Percentiles rank a stretch among this genome's conserved stretches.
These are phyloP conservation scores for Tolypocladium ophioglossoides DNA, from an alignment of 2,329 filamentous ascomycete species.

Conservation along the genomic window DNA sequence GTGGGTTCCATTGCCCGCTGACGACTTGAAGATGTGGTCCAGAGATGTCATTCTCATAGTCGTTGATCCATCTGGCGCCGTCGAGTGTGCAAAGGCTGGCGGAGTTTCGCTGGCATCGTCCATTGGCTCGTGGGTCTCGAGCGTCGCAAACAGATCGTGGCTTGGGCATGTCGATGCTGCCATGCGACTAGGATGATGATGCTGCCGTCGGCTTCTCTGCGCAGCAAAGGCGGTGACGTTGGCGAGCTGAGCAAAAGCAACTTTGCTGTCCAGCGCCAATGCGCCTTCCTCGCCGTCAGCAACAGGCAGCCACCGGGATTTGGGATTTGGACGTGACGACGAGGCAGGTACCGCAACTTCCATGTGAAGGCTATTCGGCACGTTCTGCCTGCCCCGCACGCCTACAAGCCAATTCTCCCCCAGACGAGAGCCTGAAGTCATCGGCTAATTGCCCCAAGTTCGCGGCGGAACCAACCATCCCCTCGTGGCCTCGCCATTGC, in stretches of 20 bases:
- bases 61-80: too few species aligned
- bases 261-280: not conserved
- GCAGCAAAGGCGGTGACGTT: not conserved
- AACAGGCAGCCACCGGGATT: too few species aligned
- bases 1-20: not conserved
- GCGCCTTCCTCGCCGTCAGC: not conserved
- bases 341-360: too few species aligned
- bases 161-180: not conserved
- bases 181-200: too few species aligned
- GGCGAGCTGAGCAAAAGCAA: not conserved
- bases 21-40: not conserved
- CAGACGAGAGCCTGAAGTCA: not conserved
- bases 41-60: not conserved
- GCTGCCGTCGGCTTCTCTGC: too few species aligned
- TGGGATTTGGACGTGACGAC: too few species aligned
- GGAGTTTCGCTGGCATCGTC: not conserved
- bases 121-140: not conserved
- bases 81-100: too few species aligned
- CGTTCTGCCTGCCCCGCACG: not conserved
- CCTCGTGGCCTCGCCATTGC: too few species aligned
- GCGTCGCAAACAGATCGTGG: not conserved
- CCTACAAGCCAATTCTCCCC: not conserved
- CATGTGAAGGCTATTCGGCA: not conserved
- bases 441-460: too few species aligned
- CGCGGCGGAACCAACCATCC: too few species aligned